Base-by-base conservation (phyloP, 305 asterid species). In the Caryopteris hybrid region DNA sequence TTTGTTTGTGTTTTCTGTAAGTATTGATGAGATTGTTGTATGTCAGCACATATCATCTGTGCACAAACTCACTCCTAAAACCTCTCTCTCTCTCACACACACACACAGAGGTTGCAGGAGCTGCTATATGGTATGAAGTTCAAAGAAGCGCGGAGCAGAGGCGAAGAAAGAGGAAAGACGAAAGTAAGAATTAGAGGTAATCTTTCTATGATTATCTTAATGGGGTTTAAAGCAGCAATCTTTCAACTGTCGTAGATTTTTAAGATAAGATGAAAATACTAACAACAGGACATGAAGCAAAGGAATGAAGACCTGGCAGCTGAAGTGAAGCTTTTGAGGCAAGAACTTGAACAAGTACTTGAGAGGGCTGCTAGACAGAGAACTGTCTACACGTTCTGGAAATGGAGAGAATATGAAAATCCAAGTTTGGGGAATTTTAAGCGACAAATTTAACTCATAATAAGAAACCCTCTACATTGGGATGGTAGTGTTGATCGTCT, bases 101-200 rank as follows among this genome's bases (percentile, higher is more conserved):
- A n/a, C n/a, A n/a, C n/a, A n/a, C n/a, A n/a, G n/a, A 65, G 71
- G 71, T 52, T 38, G 62, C 71, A 52, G 71, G 71, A 14, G 25
- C 29, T 5, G 71, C 63, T 52, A 52, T 66, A 23, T 1, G 52
- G 5, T 66, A n/a, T 11, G 71, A 66, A 66, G 71, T 66, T 39
- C 71, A 66, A 14, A 54, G 62, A 52, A 66, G 8, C 8, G 2
- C 54, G 1, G 71, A 39, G 25, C 21, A 5, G 71, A 66, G 62
- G 54, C 53, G 20, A 52, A 39, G 16, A 62, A 62, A 27, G 68
- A 62, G 55, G 56, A 43, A 25, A 5, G 27, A 31, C n/a, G 71
- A 38, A 52, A 52, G 54, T 53, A 66, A 25, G 61, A 36, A 22
- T 13, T 65, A 8, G 52, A 52, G 71, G 62, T 52, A 4, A 38